Conservation (phyloP, 2,329 filamentous ascomycete genomes). For the Hypoxylon sp. region DNA sequence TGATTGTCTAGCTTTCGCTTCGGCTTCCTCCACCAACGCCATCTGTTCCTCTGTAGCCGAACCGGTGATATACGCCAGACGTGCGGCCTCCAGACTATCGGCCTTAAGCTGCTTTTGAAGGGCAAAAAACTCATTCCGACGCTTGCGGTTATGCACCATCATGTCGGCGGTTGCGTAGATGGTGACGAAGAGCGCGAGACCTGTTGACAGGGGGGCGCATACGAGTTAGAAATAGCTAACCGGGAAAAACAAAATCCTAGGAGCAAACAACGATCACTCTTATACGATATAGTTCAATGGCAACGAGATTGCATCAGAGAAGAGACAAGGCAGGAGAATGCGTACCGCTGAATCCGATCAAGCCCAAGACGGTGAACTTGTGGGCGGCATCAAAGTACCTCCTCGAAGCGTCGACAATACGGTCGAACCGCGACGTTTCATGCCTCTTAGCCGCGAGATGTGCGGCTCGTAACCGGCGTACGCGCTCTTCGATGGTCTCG, state of each 20-base stretch:
- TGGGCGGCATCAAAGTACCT: constrained; percentile 70
- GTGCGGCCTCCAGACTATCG: constrained; percentile 70
- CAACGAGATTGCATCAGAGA: background rate
- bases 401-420: constrained; percentile 63
- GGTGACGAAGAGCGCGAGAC: constrained; percentile 68
- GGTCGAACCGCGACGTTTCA: constrained; percentile 67
- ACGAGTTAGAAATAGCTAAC: constrained; percentile 3
- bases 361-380: constrained; percentile 67
- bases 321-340: constrained; percentile 6
- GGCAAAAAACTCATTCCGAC: constrained; percentile 71
- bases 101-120: constrained; percentile 68
- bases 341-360: constrained; percentile 71
- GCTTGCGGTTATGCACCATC: constrained; percentile 72
- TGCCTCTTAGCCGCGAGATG: constrained; percentile 76
- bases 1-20: constrained; percentile 62
- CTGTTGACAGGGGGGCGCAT: constrained; percentile 52
- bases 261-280: background rate
- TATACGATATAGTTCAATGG: background rate
- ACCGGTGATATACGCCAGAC: constrained; percentile 72
- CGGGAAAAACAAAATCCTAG: background rate
- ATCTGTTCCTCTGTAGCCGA: constrained; percentile 70
- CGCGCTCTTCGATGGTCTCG: constrained; percentile 79
- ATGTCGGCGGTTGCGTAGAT: constrained; percentile 74
- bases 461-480: constrained; percentile 76
- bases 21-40: constrained; percentile 70